Base-by-base conservation (phyloP, 2,329 filamentous ascomycete genomes). In the Cadophora sp. region DNA sequence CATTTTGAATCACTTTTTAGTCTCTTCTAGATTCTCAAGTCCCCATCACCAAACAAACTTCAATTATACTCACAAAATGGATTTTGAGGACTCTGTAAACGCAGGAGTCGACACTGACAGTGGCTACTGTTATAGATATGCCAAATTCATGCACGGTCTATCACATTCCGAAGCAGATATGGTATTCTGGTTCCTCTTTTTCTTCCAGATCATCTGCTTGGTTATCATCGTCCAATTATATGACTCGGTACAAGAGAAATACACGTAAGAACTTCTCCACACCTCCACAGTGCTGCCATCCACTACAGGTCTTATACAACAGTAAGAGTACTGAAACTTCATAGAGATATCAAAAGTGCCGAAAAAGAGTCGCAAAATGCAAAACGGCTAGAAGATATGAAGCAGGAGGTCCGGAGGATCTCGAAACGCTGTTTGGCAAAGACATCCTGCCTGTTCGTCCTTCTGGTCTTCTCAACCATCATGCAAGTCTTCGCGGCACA, bases 171-270 rank as follows among this genome's bases (percentile, higher is more conserved):
- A 83, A 68, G 83, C 83, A 69, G 80, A 81, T 68, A 74, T 80
- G 16, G 76, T 84, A 37, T 84, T 84, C 75, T 84, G 81, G 81
- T 16, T 61, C 6, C 40, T 66, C 4, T 73, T 76, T n/a, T 68
- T 83, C 65, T 84, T 84, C 69, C 73, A 80, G 26, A 74, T 78
- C 27, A 82, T 83, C 66, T 72, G 84, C 0, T 61, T 82, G 11
- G 73, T 83, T 4, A 75, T 83, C 4, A 83, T 82, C 62, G 62
- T 80, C 12, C 22, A 48, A 22, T 14, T 65, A 29, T 66, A 63
- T 22, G 48, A 55, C 14, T 26, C 27, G 19, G 48, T 63, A 19
- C 27, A 50, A 40, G 29, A 34, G 29, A 55, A 43, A 43, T 53
- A 37, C 48, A 11, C 9, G 61, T 63, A 63, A 40, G 48, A 26